Evolutionary conservation across 495 filamentous ascomycete genomes (phyloP).

Genomic region (Talaromyces adpressus): DNA sequence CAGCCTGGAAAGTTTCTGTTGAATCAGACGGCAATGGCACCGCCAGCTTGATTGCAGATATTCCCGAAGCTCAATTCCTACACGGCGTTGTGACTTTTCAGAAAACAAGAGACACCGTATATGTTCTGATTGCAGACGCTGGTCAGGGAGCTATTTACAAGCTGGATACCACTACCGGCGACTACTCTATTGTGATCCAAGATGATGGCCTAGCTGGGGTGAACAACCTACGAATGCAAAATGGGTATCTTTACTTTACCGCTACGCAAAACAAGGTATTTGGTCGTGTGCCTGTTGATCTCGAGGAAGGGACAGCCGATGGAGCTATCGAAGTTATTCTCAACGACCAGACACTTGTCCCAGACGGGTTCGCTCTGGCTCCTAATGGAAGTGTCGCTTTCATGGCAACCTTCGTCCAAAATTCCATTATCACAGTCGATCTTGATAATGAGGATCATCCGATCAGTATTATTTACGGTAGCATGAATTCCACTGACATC

Average conservation of each 20-base stretch:
- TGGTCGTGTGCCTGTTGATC: conserved; percentile 23
- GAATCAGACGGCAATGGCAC: conserved; percentile 1
- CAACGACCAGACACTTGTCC: conserved; percentile 16
- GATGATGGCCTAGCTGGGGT: conserved; percentile 28
- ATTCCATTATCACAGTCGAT: conserved; percentile 20
- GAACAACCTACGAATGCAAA: conserved; percentile 27
- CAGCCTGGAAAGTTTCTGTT: conserved; percentile 34
- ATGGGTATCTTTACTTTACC: conserved; percentile 32
- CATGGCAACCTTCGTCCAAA: conserved; percentile 24
- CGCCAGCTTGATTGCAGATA: conserved; percentile 19
- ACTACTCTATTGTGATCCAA: conserved; percentile 23
- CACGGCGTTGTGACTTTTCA: conserved; percentile 33
- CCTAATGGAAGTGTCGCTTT: conserved; percentile 29
- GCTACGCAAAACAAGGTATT: conserved; percentile 27
- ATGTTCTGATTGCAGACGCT: conserved; percentile 36
- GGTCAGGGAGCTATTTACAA: conserved; percentile 26
- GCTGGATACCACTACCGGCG: conserved; percentile 23
- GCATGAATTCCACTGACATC: conserved; percentile 20
- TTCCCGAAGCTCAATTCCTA: conserved; percentile 30
- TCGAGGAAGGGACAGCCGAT: conserved; percentile 14
- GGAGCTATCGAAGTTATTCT: conserved; percentile 24
- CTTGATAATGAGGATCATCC: conserved; percentile 15
- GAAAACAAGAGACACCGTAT: conserved; percentile 9
- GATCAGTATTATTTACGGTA: conserved; percentile 21
- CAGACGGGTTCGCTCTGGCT: conserved; percentile 27